Conservation (phyloP, 371 early-diverging fungal species). For the Lichtheimia ornata region DNA sequence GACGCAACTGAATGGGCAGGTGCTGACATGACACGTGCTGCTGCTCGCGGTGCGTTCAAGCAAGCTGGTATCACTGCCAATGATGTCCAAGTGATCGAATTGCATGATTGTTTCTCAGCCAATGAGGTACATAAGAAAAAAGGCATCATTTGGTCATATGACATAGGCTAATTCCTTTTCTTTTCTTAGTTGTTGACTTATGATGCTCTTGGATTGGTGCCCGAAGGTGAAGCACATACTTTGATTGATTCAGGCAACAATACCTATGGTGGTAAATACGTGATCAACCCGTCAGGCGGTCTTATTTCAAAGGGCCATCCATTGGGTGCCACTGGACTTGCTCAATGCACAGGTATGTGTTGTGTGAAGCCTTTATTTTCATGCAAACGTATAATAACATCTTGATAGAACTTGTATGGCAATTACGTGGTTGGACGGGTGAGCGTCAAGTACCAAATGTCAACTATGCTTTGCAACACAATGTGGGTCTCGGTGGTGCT, state of each 20-base stretch:
- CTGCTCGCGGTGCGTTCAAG: conserved; percentile 57
- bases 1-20: conserved; percentile 73
- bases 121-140: conserved; percentile 61
- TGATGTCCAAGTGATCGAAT: conserved; percentile 74
- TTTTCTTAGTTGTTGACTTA: conserved; percentile 63
- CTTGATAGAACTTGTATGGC: conserved; percentile 58
- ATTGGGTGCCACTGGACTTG: conserved; percentile 81
- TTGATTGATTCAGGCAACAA: conserved; percentile 60
- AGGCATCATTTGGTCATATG: background rate
- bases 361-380: no score
- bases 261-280: conserved; percentile 65
- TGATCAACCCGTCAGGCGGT: conserved; percentile 81
- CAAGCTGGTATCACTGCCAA: conserved; percentile 63
- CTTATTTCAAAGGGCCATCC: conserved; percentile 85
- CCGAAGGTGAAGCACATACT: conserved; percentile 66
- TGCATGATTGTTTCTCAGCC: conserved; percentile 85
- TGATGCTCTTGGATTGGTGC: conserved; percentile 74
- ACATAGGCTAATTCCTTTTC: background rate
- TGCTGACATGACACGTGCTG: conserved; percentile 73
- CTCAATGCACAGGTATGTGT: conserved; percentile 75
- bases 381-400: background rate
- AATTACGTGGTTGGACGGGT: conserved; percentile 73
- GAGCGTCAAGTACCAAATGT: conserved; percentile 72
- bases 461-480: conserved; percentile 76
- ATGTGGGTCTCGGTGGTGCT: conserved; percentile 81